Conservation (phyloP, 2,329 filamentous ascomycete genomes). For the Sclerotinia trifoliorum region DNA sequence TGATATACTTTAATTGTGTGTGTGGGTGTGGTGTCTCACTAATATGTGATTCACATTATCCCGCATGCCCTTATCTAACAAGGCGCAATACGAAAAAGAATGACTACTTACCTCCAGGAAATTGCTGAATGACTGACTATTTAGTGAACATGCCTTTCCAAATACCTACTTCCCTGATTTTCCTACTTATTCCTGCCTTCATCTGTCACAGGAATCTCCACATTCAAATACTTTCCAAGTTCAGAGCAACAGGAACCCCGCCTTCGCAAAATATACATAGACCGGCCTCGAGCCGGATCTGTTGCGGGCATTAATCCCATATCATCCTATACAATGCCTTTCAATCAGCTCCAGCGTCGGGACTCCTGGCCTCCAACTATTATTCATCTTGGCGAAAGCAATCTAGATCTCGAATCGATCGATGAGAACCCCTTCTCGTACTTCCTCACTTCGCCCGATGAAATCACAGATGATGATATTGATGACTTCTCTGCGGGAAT, state of each 20-base stretch:
- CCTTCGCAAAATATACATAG: constrained; percentile 29
- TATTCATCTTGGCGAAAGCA: constrained; percentile 31
- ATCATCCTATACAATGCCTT: constrained; percentile 21
- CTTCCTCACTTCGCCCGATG: constrained; percentile 39
- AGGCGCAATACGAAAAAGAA: constrained; percentile 31
- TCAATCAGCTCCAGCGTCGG: constrained; percentile 32
- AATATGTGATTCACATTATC: constrained; percentile 32
- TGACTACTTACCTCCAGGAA: constrained; percentile 29
- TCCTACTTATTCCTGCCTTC: constrained; percentile 20
- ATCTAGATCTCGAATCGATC: constrained; percentile 31
- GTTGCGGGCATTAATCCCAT: background rate
- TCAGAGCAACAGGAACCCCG: constrained; percentile 17
- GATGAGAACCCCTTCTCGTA: constrained; percentile 40
- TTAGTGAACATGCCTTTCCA: constrained; percentile 26
- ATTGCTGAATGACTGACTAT: constrained; percentile 35
- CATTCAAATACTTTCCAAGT: constrained; percentile 4
- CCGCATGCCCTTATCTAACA: constrained; percentile 29
- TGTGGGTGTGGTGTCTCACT: constrained; percentile 31
- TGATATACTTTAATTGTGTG: constrained; percentile 2
- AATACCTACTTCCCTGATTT: constrained; percentile 24
- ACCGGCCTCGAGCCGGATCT: constrained; percentile 39
- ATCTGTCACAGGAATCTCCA: constrained; percentile 6
- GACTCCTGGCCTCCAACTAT: constrained; percentile 42
- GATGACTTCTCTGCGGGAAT: constrained; percentile 40
- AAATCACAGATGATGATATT: constrained; percentile 34